Evolutionary conservation across 1,284 basidiomycete species (phyloP).

Genomic region (Peniophora sp.): DNA sequence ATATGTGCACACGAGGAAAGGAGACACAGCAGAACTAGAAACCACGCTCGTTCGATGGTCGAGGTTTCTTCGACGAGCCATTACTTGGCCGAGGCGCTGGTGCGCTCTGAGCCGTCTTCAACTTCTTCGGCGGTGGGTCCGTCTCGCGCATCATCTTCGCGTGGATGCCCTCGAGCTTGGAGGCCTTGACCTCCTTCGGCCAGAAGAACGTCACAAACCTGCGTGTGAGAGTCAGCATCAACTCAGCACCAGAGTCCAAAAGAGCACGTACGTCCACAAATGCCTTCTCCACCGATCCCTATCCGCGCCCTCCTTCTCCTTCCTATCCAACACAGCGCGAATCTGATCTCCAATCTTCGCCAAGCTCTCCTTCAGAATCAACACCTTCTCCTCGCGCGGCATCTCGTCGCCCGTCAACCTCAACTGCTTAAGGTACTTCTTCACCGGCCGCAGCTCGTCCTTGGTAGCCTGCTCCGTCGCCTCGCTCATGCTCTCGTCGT

Average conservation of each 20-base stretch:
- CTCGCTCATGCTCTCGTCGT: slow-evolving; percentile 98
- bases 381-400: slow-evolving; percentile 90
- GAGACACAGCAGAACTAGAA: too few species aligned
- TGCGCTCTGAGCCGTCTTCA: too few species aligned
- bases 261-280: slow-evolving; percentile 80
- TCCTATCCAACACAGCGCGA: slow-evolving; percentile 73
- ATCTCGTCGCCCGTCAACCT: slow-evolving; percentile 90
- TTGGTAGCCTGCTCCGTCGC: slow-evolving; percentile 93
- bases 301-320: slow-evolving; percentile 72
- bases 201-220: slow-evolving; percentile 94
- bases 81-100: too few species aligned
- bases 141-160: slow-evolving; percentile 86
- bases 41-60: too few species aligned
- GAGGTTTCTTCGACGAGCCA: too few species aligned
- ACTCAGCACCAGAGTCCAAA: slow-evolving; percentile 1
- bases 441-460: slow-evolving; percentile 93
- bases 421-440: slow-evolving; percentile 94
- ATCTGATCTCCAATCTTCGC: slow-evolving; percentile 92
- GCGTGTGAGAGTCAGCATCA: slow-evolving; percentile 5
- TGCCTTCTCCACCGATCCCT: slow-evolving; percentile 86
- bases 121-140: not conserved
- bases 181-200: slow-evolving; percentile 93
- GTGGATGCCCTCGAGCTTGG: slow-evolving; percentile 87
- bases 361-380: slow-evolving; percentile 92
- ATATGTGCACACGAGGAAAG: too few species aligned